Conservation (phyloP, 306 rosid genomes). For the Lablab purpureus region DNA sequence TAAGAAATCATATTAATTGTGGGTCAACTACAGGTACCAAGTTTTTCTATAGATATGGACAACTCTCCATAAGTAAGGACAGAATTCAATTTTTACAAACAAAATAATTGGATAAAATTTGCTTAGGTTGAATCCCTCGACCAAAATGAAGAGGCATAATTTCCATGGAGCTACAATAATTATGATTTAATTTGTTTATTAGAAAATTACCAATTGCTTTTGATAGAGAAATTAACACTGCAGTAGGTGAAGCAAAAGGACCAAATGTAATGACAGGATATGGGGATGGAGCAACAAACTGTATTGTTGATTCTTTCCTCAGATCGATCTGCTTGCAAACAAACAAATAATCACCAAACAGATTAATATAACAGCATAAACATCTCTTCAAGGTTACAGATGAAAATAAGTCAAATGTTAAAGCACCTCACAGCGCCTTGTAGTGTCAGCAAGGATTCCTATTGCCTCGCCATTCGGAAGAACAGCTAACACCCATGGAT, state of each 20-base stretch:
- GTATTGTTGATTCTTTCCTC: conserved; percentile 74
- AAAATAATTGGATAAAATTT: conserved; percentile 3
- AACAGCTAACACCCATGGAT: conserved; percentile 96
- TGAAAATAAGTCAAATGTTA: conserved; percentile 35
- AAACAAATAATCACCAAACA: conserved; percentile 40
- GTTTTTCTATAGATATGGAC: conserved; percentile 35
- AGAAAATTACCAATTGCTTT: conserved; percentile 80
- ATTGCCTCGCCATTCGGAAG: conserved; percentile 89
- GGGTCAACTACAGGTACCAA: conserved; percentile 16
- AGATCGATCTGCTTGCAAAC: conserved; percentile 75
- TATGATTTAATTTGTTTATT: not conserved
- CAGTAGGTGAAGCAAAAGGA: conserved; percentile 84
- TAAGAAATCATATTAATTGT: conserved; percentile 1
- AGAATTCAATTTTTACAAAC: not conserved
- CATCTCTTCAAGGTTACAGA: conserved; percentile 35
- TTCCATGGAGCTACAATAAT: conserved; percentile 18
- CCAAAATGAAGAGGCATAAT: not conserved
- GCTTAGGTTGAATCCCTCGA: conserved; percentile 8
- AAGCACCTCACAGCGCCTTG: conserved; percentile 90
- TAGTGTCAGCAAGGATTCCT: conserved; percentile 93
- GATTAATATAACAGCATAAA: conserved; percentile 20
- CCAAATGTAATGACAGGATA: conserved; percentile 90
- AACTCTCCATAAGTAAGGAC: conserved; percentile 24
- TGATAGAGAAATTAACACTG: conserved; percentile 74
- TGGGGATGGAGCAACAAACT: conserved; percentile 71